Base-by-base conservation (phyloP, 2,329 filamentous ascomycete genomes). In the Pseudogymnoascus sp. region DNA sequence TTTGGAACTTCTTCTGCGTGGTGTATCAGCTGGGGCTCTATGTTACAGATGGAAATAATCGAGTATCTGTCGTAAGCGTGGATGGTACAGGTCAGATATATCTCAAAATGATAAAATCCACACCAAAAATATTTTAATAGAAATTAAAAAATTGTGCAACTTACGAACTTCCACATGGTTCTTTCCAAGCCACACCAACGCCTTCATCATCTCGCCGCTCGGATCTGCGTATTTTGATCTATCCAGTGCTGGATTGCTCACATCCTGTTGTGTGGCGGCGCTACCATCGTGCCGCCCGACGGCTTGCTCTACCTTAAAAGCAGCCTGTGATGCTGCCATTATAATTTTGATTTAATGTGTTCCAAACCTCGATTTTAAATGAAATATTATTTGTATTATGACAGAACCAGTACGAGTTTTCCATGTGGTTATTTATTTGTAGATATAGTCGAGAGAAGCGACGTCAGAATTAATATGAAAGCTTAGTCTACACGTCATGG, bases 131-230 rank as follows among this genome's bases (percentile, higher is more conserved):
- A 33, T 12, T 55, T 0, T n/a, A 14, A 2, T 22, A 9, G 19
- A 60, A 60, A n/a, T 30, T 7, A 41, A 60, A 30, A 23, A 30
- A 39, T 60, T 49, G 33, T 25, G 62, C 62, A 14, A 70, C 74
- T 63, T 73, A 85, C 82, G 77, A 16, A 95, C 79, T 70, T 89
- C 76, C 55, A 96, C 90, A 30, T 79, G 84, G 70, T 92, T 90
- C 79, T 93, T 94, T 60, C 89, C 89, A 75, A 88, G 85, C 91
- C 91, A 96, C 2, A 83, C 83, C 12, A 95, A 76, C 0, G 91
- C 92, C 73, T 90, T 88, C 89, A 96, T 94, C 14, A 75, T 88
- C 68, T 86, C 82, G 33, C 74, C 75, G 11, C 58, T 60, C 4
- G 79, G 75, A 68, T 82, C 76, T 23, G 79, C 83, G 71, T 79